Percentiles rank a stretch among this genome's conserved stretches.
phyloP scores from a whole-genome alignment of 352 stramenopile species.

The Globisporangium mamillatum region DNA sequence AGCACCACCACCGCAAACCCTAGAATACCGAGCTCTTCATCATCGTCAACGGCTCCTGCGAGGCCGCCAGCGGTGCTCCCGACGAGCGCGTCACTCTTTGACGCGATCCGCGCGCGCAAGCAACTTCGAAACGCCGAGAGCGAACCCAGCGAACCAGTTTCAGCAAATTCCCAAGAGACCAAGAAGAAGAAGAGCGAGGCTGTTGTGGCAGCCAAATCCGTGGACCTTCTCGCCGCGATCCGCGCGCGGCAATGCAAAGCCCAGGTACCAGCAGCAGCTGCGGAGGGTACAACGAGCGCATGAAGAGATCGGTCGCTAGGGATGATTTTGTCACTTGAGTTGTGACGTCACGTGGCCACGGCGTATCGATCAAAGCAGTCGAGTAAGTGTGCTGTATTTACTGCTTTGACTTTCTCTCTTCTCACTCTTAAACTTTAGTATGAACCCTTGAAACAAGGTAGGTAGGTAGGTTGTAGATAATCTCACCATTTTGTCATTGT shows the following conservation, averaged over 20 bases:
- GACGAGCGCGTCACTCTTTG: constrained; percentile 41
- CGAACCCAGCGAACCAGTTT: not conserved
- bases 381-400: not conserved
- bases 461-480: not conserved
- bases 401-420: not conserved
- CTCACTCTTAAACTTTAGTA: not conserved
- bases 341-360: not conserved
- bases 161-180: not conserved
- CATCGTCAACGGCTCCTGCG: not conserved
- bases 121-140: constrained; percentile 15
- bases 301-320: not conserved
- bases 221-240: constrained; percentile 68
- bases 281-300: constrained; percentile 4
- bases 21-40: not conserved
- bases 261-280: not conserved
- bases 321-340: not conserved
- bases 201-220: constrained; percentile 13
- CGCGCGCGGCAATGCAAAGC: constrained; percentile 34
- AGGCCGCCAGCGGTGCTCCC: constrained; percentile 6
- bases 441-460: not conserved
- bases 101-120: constrained; percentile 43
- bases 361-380: not conserved
- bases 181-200: not conserved
- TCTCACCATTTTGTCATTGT: not conserved
- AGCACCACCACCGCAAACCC: not conserved